Evolutionary conservation across 169 alveolate genomes (phyloP).

Genomic region (Nephromyces sp.): DNA sequence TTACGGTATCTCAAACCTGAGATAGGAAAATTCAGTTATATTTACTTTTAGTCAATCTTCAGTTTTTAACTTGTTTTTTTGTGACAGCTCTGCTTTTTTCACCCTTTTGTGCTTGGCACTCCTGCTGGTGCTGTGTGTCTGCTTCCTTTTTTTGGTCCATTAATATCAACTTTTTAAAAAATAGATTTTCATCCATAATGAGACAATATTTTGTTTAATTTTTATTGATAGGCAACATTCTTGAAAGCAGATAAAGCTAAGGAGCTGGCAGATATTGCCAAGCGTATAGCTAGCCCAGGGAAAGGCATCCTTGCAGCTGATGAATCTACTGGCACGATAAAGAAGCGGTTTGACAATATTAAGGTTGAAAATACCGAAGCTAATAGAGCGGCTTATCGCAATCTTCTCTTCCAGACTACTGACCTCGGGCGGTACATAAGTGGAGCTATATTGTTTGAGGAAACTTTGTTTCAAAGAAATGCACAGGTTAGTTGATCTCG

Average conservation of each 20-base stretch:
- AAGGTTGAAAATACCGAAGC: slow-evolving; percentile 85
- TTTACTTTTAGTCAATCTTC: too few species aligned
- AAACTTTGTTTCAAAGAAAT: slow-evolving; percentile 89
- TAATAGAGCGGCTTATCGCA: slow-evolving; percentile 92
- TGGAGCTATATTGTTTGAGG: slow-evolving; percentile 96
- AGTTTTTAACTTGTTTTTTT: too few species aligned
- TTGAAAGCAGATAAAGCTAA: slow-evolving; percentile 20
- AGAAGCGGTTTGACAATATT: slow-evolving; percentile 86
- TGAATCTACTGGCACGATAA: slow-evolving; percentile 86
- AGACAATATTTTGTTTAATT: too few species aligned
- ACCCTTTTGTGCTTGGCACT: too few species aligned
- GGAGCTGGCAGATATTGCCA: slow-evolving; percentile 45
- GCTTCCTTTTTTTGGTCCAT: too few species aligned
- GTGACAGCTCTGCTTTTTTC: too few species aligned
- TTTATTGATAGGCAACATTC: too few species aligned
- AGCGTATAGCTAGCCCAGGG: slow-evolving; percentile 62
- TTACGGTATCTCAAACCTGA: too few species aligned
- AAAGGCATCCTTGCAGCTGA: slow-evolving; percentile 99
- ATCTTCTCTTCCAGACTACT: slow-evolving; percentile 80
- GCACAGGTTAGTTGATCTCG: slow-evolving; percentile 18
- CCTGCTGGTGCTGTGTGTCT: too few species aligned
- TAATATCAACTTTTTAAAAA: too few species aligned
- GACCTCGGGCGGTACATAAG: slow-evolving; percentile 85
- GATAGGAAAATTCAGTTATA: too few species aligned
- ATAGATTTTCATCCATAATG: too few species aligned